phyloP scores from a whole-genome alignment of 352 stramenopile species.

The Phytophthora crassamura region DNA sequence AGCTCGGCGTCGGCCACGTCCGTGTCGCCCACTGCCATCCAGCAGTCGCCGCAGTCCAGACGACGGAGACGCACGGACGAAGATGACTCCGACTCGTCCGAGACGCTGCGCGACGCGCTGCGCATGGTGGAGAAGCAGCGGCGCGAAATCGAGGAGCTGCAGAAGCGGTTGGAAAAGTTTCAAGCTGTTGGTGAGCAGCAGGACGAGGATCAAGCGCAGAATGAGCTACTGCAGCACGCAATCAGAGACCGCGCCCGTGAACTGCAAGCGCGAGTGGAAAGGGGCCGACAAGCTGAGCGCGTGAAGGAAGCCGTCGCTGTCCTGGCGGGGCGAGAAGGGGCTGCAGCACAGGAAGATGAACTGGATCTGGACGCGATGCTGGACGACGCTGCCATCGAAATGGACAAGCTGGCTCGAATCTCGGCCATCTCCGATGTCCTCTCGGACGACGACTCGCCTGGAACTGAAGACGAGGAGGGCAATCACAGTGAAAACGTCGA shows the following conservation, averaged over 20 bases:
- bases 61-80: constrained; percentile 29
- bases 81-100: constrained; percentile 51
- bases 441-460: constrained; percentile 34
- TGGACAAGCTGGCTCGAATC: constrained; percentile 24
- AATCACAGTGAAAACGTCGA: background rate
- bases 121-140: constrained; percentile 71
- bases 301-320: too few relatives aligned
- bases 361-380: constrained; percentile 33
- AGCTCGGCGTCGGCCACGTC: constrained; percentile 34
- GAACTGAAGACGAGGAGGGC: constrained; percentile 13
- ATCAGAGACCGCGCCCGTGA: background rate
- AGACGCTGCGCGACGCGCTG: constrained; percentile 78
- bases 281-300: background rate
- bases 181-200: constrained; percentile 10
- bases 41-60: constrained; percentile 30
- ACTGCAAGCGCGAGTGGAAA: background rate
- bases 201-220: background rate
- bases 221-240: background rate
- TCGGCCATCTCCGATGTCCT: constrained; percentile 36
- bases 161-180: constrained; percentile 33
- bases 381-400: constrained; percentile 30
- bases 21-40: constrained; percentile 21
- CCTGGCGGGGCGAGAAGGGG: background rate
- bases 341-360: background rate
- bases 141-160: constrained; percentile 71